Evolutionary conservation across 2,329 filamentous ascomycete species (phyloP).

Genomic region (Alternaria sp.): DNA sequence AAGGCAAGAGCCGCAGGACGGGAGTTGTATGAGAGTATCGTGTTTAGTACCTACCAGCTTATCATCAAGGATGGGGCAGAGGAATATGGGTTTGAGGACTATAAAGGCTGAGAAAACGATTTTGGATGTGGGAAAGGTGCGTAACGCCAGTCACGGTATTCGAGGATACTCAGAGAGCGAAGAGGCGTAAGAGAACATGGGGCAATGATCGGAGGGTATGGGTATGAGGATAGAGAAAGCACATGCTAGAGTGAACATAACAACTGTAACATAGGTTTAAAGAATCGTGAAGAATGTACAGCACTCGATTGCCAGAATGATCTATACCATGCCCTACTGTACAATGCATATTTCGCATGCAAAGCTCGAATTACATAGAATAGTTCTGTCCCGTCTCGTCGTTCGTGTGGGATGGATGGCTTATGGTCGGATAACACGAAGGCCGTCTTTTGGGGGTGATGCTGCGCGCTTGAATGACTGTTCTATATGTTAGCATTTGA

Average conservation of each 20-base stretch:
- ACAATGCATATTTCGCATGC: conserved; percentile 40
- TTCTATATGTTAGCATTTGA: conserved; percentile 9
- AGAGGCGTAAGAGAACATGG: neutral
- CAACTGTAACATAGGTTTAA: neutral
- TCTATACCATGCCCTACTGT: conserved; percentile 48
- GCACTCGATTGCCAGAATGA: conserved; percentile 36
- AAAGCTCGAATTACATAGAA: conserved; percentile 28
- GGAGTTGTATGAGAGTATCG: conserved; percentile 56
- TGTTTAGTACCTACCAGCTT: conserved; percentile 57
- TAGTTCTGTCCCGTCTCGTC: conserved; percentile 10
- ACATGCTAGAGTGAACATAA: neutral
- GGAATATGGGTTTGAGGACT: conserved; percentile 62
- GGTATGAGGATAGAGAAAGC: neutral
- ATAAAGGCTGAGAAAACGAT: conserved; percentile 15
- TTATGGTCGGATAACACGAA: conserved; percentile 58
- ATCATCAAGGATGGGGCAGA: conserved; percentile 71
- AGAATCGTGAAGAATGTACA: conserved; percentile 31
- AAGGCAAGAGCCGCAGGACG: conserved; percentile 60
- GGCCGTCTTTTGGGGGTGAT: conserved; percentile 57
- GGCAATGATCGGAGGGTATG: neutral
- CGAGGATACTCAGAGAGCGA: neutral
- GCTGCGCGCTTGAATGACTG: conserved; percentile 63
- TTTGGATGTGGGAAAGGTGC: neutral
- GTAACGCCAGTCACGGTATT: neutral
- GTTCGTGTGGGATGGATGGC: conserved; percentile 6